Base-by-base conservation (phyloP, 805 yeast species). In the Saccharomycopsis oosterbeekiorum region DNA sequence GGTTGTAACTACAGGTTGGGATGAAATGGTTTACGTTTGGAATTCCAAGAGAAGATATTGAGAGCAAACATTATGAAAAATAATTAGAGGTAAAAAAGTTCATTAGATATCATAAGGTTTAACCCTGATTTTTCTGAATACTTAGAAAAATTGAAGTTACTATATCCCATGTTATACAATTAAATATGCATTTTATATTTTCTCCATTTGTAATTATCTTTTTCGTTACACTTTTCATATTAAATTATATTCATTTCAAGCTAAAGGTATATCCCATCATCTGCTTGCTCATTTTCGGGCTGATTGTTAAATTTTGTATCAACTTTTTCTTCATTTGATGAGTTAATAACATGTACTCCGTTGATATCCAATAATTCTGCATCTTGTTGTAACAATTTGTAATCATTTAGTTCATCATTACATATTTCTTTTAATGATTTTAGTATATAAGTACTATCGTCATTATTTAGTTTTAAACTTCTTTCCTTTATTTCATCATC, bases 1-100 rank as follows among this genome's bases (percentile, higher is more conserved):
- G 91, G 91, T 87, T 17, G 96, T 94, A 10, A 85, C 97, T 15
- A 86, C 92, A 0, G 97, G 97, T 1, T 93, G 97, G 97, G 99
- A 93, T 75, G 96, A 93, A 69, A 90, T 89, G 87, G 85, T 91
- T 6, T 86, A 87, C 70, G 80, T 94, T 8, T 94, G 96, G 96
- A 91, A 88, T 67, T 82, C 88, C 0, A 60, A 60, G 39, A 50
- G 62, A 47, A 47, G 53, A 47, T 47, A 47, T 26, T 47, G 11
- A 24, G 4, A 24, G n/a, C 17, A 11, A 43, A 11, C 2, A 37
- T 2, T 5, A 37, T 37, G 41, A 29, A 29, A 29, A 29, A 29
- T 6, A 19, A 17, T 42, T n/a, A n/a, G 3, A 12, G 24, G 24
- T 42, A 42, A 15, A 42, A 29, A 6, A 4, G 34, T 29, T 6